A percentile compares a stretch with the other conserved stretches of the same genome.
Conservation (phyloP, 257 asterid species). For the Penstemon barbatus region DNA sequence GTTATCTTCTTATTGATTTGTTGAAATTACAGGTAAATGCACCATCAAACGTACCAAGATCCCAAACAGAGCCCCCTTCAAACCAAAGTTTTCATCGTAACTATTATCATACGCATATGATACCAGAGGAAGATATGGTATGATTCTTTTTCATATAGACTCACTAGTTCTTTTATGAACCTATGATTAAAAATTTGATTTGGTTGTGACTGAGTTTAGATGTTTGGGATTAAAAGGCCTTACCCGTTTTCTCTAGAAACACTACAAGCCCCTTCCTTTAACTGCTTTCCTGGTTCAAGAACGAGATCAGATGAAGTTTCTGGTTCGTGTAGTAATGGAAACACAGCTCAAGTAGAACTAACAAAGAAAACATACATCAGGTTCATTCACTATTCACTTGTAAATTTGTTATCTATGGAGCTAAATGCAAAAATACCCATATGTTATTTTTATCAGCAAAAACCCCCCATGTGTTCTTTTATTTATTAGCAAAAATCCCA, state of each 20-base stretch:
- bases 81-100: conserved; percentile 66
- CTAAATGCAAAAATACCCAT: too few relatives aligned
- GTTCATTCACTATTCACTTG: conserved; percentile 20
- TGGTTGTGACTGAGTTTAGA: conserved; percentile 42
- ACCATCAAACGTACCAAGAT: conserved; percentile 45
- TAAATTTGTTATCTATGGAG: background rate
- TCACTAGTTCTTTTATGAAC: background rate
- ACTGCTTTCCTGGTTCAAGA: conserved; percentile 24
- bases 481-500: too few relatives aligned
- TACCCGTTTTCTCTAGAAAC: conserved; percentile 50
- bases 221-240: conserved; percentile 60
- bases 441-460: too few relatives aligned
- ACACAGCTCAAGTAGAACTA: conserved; percentile 35
- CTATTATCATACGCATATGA: conserved; percentile 40
- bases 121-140: conserved; percentile 79
- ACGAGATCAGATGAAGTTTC: conserved; percentile 44
- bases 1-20: background rate
- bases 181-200: conserved; percentile 3
- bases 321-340: conserved; percentile 41
- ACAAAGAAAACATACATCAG: conserved; percentile 38
- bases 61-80: conserved; percentile 98
- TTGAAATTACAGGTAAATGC: conserved; percentile 51
- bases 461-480: too few relatives aligned
- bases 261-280: conserved; percentile 38
- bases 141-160: background rate